Percentiles rank a stretch among this genome's conserved stretches.
phyloP scores from a whole-genome alignment of 345 rosid genomes.

The Euphorbia peplus region DNA sequence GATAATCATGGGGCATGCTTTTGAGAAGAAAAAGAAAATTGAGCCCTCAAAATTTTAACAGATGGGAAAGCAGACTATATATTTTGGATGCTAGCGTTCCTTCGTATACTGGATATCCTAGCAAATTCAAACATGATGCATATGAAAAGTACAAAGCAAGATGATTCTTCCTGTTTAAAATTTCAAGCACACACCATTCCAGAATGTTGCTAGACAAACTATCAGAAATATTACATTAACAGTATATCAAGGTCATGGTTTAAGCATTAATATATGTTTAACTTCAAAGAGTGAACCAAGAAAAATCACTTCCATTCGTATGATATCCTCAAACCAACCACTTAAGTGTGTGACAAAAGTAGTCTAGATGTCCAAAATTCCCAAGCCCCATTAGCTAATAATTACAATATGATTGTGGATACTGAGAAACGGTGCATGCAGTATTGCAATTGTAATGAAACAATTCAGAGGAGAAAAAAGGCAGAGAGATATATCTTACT shows the following conservation, averaged over 20 bases:
- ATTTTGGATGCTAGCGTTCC: background rate
- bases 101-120: background rate
- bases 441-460: background rate
- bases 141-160: background rate
- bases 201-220: background rate
- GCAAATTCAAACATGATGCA: background rate
- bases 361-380: background rate
- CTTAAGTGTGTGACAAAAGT: background rate
- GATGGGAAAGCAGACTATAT: conserved; percentile 1
- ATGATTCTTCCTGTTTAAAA: background rate
- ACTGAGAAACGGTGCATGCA: background rate
- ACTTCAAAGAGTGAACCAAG: background rate
- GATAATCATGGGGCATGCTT: background rate
- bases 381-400: too few species aligned
- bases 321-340: background rate
- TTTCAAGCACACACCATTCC: background rate
- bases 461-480: conserved; percentile 3
- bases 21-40: background rate
- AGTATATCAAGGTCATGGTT: background rate
- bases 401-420: background rate
- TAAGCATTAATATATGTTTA: background rate
- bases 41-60: background rate
- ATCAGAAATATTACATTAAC: background rate
- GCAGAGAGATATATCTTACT: conserved; percentile 54
- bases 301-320: background rate